Evolutionary conservation across 768 basidiomycete genomes (phyloP).

Genomic region (Boletus barrowsii): DNA sequence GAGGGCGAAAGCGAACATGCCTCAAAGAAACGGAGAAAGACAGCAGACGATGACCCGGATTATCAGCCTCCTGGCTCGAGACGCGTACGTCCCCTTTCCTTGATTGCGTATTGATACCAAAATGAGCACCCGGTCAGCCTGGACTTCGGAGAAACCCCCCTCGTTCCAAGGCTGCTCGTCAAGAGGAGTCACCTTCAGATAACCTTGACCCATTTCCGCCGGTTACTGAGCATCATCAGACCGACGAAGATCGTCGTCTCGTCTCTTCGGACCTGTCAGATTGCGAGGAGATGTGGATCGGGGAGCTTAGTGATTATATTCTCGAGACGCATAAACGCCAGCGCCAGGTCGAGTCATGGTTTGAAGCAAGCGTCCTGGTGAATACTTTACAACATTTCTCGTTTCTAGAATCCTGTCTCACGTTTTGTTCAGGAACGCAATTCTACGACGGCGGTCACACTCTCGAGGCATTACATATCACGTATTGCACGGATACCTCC

Average conservation of each 20-base stretch:
- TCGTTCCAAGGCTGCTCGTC: conserved; percentile 34
- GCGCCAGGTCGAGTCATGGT: conserved; percentile 70
- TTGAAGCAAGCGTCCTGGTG: conserved; percentile 65
- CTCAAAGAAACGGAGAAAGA: conserved; percentile 51
- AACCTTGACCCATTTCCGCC: conserved; percentile 17
- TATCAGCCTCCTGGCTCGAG: conserved; percentile 45
- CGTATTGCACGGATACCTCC: conserved; percentile 46
- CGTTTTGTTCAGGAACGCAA: conserved; percentile 61
- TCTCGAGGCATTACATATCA: conserved; percentile 36
- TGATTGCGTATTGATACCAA: neutral
- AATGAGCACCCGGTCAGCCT: conserved; percentile 23
- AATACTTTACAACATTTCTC: conserved; percentile 17
- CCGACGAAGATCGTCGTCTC: conserved; percentile 43
- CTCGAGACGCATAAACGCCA: conserved; percentile 71
- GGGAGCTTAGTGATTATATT: conserved; percentile 66
- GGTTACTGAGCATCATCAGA: conserved; percentile 21
- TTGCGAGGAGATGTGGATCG: conserved; percentile 72
- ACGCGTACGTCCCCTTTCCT: conserved; percentile 48
- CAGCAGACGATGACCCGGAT: conserved; percentile 48
- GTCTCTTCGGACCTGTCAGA: conserved; percentile 80
- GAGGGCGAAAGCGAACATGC: conserved; percentile 30
- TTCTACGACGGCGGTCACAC: conserved; percentile 48
- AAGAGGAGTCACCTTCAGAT: conserved; percentile 28
- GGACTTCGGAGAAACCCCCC: conserved; percentile 44
- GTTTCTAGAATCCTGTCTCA: neutral